These are phyloP conservation scores for Tanacetum coccineum DNA, from an alignment of 129 eudicot species.

Conservation along the genomic window DNA sequence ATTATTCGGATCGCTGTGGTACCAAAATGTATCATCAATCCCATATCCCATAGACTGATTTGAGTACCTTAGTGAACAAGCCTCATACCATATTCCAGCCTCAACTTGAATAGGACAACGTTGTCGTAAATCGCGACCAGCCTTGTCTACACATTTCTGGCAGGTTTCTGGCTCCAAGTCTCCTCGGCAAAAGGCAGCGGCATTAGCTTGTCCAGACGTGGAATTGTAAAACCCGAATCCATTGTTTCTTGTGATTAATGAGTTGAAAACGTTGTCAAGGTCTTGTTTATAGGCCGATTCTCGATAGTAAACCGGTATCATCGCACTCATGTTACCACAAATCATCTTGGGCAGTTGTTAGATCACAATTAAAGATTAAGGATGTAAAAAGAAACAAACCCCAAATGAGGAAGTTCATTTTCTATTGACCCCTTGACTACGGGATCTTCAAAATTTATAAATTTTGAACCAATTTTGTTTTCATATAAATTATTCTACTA, in stretches of 20 bases:
- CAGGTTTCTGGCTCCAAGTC: constrained; percentile 31
- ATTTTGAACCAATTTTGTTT: no score
- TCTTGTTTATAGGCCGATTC: constrained; percentile 15
- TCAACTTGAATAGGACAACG: constrained; percentile 28
- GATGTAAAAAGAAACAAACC: background rate
- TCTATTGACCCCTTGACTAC: background rate
- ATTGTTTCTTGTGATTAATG: constrained; percentile 17
- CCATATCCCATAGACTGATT: background rate
- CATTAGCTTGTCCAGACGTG: constrained; percentile 27
- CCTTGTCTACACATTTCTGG: constrained; percentile 31
- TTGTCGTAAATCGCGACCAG: constrained; percentile 13
- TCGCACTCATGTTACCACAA: background rate
- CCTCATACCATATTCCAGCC: constrained; percentile 26
- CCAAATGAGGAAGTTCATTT: constrained; percentile 15
- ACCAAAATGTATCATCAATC: no score
- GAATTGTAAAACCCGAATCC: constrained; percentile 25
- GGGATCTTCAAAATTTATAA: no score
- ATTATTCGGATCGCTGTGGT: background rate
- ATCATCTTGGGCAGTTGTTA: constrained; percentile 1
- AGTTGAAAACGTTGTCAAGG: constrained; percentile 13
- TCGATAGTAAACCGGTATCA: background rate
- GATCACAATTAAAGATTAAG: background rate
- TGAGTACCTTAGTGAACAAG: constrained; percentile 40
- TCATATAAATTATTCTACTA: no score
- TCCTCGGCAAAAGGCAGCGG: constrained; percentile 34